Conservation (phyloP, 1,284 basidiomycete species). For the Ceratobasidium sp. region DNA sequence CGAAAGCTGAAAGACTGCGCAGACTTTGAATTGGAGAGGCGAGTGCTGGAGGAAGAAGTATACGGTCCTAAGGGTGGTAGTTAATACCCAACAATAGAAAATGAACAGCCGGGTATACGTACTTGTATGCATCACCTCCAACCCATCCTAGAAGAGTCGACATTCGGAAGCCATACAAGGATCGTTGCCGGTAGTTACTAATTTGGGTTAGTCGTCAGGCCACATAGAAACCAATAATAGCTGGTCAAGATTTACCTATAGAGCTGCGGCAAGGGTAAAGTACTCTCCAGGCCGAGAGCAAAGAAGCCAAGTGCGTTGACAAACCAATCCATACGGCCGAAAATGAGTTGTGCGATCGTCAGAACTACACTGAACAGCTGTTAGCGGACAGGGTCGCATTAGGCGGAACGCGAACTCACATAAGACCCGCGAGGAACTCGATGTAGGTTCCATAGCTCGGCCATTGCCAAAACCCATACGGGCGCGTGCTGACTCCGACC, state of each 20-base stretch:
- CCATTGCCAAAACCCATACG: slow-evolving; percentile 88
- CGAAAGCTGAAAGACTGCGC: slow-evolving; percentile 80
- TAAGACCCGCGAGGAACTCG: slow-evolving; percentile 79
- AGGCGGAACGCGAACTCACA: slow-evolving; percentile 55
- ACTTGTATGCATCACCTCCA: slow-evolving; percentile 85
- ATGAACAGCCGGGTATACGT: slow-evolving; percentile 44
- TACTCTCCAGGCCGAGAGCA: slow-evolving; percentile 80
- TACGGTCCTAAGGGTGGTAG: slow-evolving; percentile 58
- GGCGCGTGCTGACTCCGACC: slow-evolving; percentile 65
- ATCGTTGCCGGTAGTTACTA: slow-evolving; percentile 77
- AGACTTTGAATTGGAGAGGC: slow-evolving; percentile 78
- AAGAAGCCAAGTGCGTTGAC: slow-evolving; percentile 75
- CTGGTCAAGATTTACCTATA: slow-evolving; percentile 59
- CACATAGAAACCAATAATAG: slow-evolving; percentile 39
- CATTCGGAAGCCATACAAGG: slow-evolving; percentile 81
- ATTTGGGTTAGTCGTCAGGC: slow-evolving; percentile 23
- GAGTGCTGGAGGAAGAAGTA: slow-evolving; percentile 78
- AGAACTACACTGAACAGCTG: slow-evolving; percentile 37
- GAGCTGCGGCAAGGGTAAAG: slow-evolving; percentile 80
- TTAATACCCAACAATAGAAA: slow-evolving; percentile 30
- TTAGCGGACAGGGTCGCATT: slow-evolving; percentile 2
- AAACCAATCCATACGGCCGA: slow-evolving; percentile 69
- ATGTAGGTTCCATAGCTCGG: slow-evolving; percentile 73
- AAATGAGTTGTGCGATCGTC: slow-evolving; percentile 74
- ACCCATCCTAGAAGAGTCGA: slow-evolving; percentile 83